These are phyloP conservation scores for Staphylotrichum longicolle DNA, from an alignment of 495 filamentous ascomycete genomes.

Conservation along the genomic window DNA sequence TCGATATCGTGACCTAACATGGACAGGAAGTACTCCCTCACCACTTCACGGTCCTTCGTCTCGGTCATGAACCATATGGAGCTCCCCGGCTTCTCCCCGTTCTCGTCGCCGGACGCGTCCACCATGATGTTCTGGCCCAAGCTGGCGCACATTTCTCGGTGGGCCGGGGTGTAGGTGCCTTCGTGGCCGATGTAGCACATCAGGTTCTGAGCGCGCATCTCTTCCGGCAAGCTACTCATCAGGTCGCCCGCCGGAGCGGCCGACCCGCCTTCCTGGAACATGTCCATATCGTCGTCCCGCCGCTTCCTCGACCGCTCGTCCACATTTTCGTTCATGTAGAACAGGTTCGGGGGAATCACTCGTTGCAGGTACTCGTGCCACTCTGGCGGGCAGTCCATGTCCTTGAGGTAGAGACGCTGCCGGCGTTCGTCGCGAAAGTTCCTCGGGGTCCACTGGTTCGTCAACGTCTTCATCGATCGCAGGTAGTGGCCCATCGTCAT, in stretches of 20 bases:
- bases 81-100: constrained; percentile 72
- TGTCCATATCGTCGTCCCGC: constrained; percentile 42
- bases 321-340: constrained; percentile 81
- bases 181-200: constrained; percentile 99
- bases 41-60: constrained; percentile 77
- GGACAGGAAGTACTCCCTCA: constrained; percentile 89
- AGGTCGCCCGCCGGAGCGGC: constrained; percentile 68
- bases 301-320: constrained; percentile 46
- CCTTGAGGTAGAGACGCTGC: constrained; percentile 90
- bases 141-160: constrained; percentile 96
- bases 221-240: constrained; percentile 84
- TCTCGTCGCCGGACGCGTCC: constrained; percentile 70
- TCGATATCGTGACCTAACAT: constrained; percentile 93
- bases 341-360: constrained; percentile 72
- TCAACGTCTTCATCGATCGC: constrained; percentile 71
- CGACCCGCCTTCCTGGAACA: constrained; percentile 46
- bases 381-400: constrained; percentile 84
- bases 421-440: constrained; percentile 67
- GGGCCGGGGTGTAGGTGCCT: constrained; percentile 93
- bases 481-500: constrained; percentile 88
- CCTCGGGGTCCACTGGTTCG: constrained; percentile 65
- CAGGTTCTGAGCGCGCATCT: constrained; percentile 89
- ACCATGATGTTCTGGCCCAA: constrained; percentile 98
- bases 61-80: constrained; percentile 99
- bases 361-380: constrained; percentile 79